These are phyloP conservation scores for Mortierella sp. DNA, from an alignment of 371 early-diverging fungal species.

Conservation along the genomic window DNA sequence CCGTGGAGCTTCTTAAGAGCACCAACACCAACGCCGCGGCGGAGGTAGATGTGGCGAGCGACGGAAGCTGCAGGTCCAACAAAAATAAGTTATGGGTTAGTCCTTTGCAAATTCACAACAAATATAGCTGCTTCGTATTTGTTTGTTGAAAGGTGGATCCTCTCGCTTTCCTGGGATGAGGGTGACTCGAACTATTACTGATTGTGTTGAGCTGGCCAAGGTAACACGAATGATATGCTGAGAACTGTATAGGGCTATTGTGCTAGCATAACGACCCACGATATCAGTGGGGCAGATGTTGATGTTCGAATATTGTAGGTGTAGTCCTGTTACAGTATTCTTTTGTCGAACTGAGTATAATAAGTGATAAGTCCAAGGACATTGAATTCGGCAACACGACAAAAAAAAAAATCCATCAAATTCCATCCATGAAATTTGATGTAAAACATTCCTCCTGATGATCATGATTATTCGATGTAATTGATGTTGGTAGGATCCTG, in stretches of 20 bases:
- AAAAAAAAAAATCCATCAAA: conserved; percentile 5
- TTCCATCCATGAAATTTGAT: conserved; percentile 7
- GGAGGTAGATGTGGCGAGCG: conserved; percentile 99
- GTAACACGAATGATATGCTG: too few species aligned
- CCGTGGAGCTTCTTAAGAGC: conserved; percentile 94
- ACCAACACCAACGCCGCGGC: conserved; percentile 95
- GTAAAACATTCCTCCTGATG: not conserved
- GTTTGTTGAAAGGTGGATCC: not conserved
- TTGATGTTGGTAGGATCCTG: conserved; percentile 8
- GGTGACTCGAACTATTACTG: not conserved
- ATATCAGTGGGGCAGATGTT: too few species aligned
- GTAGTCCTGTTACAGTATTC: too few species aligned
- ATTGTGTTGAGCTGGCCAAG: not conserved
- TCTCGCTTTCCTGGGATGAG: not conserved
- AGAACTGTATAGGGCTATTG: too few species aligned
- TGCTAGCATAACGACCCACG: too few species aligned
- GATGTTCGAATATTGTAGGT: too few species aligned
- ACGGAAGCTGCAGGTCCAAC: conserved; percentile 82
- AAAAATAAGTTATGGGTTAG: conserved; percentile 12
- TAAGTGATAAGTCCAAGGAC: not conserved
- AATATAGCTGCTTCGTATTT: not conserved
- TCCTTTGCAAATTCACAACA: not conserved
- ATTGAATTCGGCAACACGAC: not conserved
- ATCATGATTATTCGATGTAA: not conserved
- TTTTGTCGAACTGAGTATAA: too few species aligned